A percentile compares a stretch with the other conserved stretches of the same genome.
phyloP scores from a whole-genome alignment of 192 early-diverging fungal species.

The Umbelopsis sp. region DNA sequence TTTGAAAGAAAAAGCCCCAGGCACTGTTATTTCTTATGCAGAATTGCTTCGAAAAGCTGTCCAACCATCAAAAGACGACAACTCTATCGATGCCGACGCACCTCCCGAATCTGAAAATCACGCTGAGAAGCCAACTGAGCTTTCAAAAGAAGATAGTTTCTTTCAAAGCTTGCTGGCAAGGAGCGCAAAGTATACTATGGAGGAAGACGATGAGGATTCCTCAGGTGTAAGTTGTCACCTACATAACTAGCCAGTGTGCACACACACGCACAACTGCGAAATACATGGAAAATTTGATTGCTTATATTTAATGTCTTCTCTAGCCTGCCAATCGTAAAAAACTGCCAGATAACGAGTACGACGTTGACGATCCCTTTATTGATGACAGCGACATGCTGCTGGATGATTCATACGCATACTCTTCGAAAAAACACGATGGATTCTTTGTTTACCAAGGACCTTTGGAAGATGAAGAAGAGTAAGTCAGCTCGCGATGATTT shows the following conservation, averaged over 20 bases:
- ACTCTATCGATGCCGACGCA: neutral
- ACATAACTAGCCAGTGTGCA: no score
- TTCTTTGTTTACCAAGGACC: constrained; percentile 57
- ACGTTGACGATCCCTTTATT: constrained; percentile 60
- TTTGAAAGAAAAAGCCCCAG: constrained; percentile 16
- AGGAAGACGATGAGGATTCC: constrained; percentile 13
- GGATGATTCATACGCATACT: constrained; percentile 30
- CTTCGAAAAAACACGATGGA: constrained; percentile 41
- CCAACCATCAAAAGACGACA: neutral
- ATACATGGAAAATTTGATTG: no score
- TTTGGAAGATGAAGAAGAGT: constrained; percentile 35
- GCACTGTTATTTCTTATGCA: constrained; percentile 12
- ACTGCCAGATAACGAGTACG: constrained; percentile 45
- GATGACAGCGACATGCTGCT: constrained; percentile 62
- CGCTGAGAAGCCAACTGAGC: neutral
- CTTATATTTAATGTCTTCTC: neutral
- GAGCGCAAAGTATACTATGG: constrained; percentile 2
- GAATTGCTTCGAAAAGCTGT: constrained; percentile 1
- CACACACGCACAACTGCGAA: no score
- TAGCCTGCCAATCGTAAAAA: neutral
- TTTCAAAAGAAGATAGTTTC: neutral
- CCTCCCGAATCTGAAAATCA: neutral
- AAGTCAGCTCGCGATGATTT: neutral
- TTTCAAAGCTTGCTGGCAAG: constrained; percentile 5
- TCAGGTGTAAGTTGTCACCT: neutral